A percentile compares a stretch with the other conserved stretches of the same genome.
Evolutionary conservation across 805 yeast genomes (phyloP).

Genomic region (Pichia cabralensis): DNA sequence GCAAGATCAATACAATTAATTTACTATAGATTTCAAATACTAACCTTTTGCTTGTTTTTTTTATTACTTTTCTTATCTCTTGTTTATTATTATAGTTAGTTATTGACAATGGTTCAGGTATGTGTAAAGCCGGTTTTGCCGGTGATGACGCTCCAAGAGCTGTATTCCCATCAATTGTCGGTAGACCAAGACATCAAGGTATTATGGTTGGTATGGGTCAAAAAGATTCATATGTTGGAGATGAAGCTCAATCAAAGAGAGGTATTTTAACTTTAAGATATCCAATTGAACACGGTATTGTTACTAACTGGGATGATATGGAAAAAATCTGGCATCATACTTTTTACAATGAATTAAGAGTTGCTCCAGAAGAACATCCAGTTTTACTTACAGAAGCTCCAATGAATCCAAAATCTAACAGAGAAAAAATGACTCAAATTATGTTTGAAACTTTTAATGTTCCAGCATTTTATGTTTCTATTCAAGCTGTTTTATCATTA

Average conservation of each 20-base stretch:
- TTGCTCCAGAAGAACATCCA: slow-evolving; percentile 99
- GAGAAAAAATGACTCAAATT: slow-evolving; percentile 99
- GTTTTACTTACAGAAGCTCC: slow-evolving; percentile 99
- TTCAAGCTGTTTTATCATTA: slow-evolving; percentile 96
- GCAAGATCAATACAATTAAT: too few relatives aligned
- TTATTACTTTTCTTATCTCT: not conserved
- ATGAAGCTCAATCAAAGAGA: slow-evolving; percentile 99
- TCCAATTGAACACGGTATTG: slow-evolving; percentile 99
- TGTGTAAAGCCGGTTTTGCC: slow-evolving; percentile 99
- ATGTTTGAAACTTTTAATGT: slow-evolving; percentile 98
- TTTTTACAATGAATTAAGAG: slow-evolving; percentile 99
- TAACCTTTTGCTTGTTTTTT: too few relatives aligned
- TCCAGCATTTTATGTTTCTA: slow-evolving; percentile 98
- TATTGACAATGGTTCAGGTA: slow-evolving; percentile 99
- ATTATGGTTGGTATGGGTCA: slow-evolving; percentile 99
- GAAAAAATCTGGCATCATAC: slow-evolving; percentile 99
- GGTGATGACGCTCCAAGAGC: slow-evolving; percentile 99
- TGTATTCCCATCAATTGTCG: slow-evolving; percentile 99
- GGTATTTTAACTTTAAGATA: slow-evolving; percentile 98
- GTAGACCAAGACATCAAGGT: slow-evolving; percentile 99
- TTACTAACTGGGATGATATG: slow-evolving; percentile 99
- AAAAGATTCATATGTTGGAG: slow-evolving; percentile 99
- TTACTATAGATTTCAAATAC: not conserved
- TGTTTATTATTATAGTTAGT: slow-evolving; percentile 37
- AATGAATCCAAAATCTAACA: slow-evolving; percentile 98